Base-by-base conservation (phyloP, 2,329 filamentous ascomycete species). In the Trichophyton mentagrophytes region DNA sequence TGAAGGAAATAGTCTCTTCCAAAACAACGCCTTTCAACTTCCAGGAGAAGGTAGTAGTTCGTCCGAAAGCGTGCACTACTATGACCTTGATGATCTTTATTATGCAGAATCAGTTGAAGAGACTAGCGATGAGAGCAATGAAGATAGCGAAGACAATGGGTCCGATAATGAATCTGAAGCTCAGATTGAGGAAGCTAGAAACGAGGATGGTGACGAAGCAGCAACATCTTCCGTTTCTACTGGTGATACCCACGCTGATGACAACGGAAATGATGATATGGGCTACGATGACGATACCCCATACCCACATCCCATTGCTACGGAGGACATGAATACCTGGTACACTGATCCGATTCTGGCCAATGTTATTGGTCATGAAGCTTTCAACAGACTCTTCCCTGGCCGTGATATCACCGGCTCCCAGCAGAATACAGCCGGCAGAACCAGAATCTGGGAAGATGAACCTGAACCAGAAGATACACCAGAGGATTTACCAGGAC, bases 401-500 rank as follows among this genome's bases (percentile, higher is more conserved):
- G 47, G 58, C 7, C 38, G 38, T 2, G 44, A 56, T 11, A 38
- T 11, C 15, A 55, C 46, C n/a, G 46, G 3, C 17, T 6, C 22
- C n/a, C n/a, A 44, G 40, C 57, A 33, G 17, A 9, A 9, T 20
- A 15, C 20, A 20, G 13, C 5, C 44, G 40, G 11, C 11, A 27
- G 27, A 55, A 44, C 30, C n/a, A 15, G 15, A 33, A 55, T 55
- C n/a, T 55, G 51, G 51, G 47, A 58, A 58, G 59, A 38, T 38
- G 33, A 36, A 3, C 33, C 33, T 8, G 33, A 38, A 13, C 33
- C 33, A 38, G 33, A 38, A 8, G 33, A 46, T 57, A 53, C 13
- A 56, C 61, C 44, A 61, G 62, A 60, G 25, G 62, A 61, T 22
- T 57, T 61, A 40, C 40, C 30, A 36, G 27, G 22, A 7, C 13